phyloP scores from a whole-genome alignment of 495 filamentous ascomycete species.

The Parmelia sp. region DNA sequence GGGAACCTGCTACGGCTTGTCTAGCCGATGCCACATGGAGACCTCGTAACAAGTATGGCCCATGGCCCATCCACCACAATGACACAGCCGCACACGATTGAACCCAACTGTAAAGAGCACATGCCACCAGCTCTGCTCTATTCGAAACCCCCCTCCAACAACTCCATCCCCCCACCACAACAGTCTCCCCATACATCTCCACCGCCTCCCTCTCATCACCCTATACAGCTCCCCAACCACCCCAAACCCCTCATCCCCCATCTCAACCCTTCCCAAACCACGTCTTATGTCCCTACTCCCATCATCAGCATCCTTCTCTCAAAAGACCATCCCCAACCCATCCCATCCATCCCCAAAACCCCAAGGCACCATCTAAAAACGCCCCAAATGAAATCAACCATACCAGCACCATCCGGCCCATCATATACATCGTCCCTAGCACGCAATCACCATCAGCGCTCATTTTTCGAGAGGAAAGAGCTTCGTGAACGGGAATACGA shows the following conservation, averaged over 20 bases:
- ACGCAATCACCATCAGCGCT: no score
- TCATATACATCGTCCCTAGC: conserved; percentile 45
- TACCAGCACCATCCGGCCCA: conserved; percentile 44
- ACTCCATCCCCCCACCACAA: background rate
- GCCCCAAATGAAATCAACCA: background rate
- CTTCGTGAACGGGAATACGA: background rate
- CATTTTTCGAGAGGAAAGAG: no score
- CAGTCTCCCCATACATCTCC: background rate
- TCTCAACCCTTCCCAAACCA: conserved; percentile 65
- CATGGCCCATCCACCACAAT: background rate
- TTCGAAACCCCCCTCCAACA: background rate
- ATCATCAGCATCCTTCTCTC: background rate
- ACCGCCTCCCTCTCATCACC: background rate
- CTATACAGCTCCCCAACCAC: background rate
- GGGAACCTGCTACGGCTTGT: background rate
- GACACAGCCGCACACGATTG: background rate
- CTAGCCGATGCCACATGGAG: background rate
- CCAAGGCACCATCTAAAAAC: background rate
- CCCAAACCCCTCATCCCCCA: background rate
- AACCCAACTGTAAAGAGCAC: background rate
- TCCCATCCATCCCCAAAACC: conserved; percentile 4
- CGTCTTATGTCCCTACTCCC: conserved; percentile 74
- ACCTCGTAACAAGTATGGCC: background rate
- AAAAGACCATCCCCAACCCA: no score
- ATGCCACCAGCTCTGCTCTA: background rate